Evolutionary conservation across 805 yeast genomes (phyloP).

Genomic region (Pichia heedii): DNA sequence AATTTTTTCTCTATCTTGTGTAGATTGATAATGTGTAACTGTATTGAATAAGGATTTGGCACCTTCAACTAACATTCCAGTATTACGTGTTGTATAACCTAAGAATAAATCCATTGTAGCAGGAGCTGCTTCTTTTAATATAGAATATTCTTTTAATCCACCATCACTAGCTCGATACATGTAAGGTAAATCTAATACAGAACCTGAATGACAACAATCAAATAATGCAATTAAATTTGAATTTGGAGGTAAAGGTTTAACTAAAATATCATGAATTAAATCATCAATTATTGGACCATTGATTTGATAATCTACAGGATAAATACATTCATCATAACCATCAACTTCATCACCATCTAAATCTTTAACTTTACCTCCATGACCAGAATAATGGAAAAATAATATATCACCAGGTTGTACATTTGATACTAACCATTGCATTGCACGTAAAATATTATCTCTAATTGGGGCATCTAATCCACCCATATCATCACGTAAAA

Average conservation of each 20-base stretch:
- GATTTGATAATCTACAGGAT: conserved; percentile 40
- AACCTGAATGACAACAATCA: conserved; percentile 84
- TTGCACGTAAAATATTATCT: conserved; percentile 64
- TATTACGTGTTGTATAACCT: conserved; percentile 54
- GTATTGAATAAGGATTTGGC: conserved; percentile 29
- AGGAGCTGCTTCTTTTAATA: conserved; percentile 65
- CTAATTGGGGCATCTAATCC: conserved; percentile 49
- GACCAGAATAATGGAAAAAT: conserved; percentile 81
- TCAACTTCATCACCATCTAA: conserved; percentile 30
- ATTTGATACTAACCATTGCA: conserved; percentile 70
- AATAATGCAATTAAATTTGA: conserved; percentile 71
- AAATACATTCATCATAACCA: conserved; percentile 31
- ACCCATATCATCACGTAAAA: conserved; percentile 48
- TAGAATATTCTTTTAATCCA: conserved; percentile 68
- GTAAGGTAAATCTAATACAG: conserved; percentile 73
- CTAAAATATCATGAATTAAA: conserved; percentile 62
- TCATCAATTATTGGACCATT: conserved; percentile 70
- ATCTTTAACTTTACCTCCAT: conserved; percentile 71
- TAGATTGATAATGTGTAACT: conserved; percentile 24
- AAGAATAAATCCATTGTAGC: conserved; percentile 52
- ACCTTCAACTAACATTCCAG: conserved; percentile 32
- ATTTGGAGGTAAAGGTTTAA: conserved; percentile 60
- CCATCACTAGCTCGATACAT: conserved; percentile 72
- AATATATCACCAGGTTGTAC: conserved; percentile 72
- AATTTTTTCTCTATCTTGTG: conserved; percentile 30